These are phyloP conservation scores for Aspergillus homomorphus DNA, from an alignment of 495 filamentous ascomycete genomes.

Conservation along the genomic window DNA sequence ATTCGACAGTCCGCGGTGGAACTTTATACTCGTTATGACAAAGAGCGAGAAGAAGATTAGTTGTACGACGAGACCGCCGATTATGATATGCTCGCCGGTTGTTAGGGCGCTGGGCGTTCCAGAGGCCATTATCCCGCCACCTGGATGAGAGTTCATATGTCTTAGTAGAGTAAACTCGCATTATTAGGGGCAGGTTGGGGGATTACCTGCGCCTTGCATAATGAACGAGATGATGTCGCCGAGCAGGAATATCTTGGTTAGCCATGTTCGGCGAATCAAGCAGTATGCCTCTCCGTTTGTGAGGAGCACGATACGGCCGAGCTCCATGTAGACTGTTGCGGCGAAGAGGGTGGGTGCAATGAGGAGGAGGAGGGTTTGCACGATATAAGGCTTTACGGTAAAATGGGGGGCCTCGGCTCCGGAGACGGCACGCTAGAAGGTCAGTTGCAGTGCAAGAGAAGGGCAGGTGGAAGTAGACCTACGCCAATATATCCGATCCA, in stretches of 20 bases:
- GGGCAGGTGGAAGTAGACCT: no score
- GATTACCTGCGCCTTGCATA: neutral
- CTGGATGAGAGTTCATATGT: no score
- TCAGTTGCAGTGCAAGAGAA: no score
- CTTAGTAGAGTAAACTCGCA: no score
- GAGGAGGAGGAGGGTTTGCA: neutral
- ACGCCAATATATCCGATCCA: no score
- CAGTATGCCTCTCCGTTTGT: slow-evolving; percentile 34
- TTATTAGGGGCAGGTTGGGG: no score
- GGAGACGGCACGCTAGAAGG: no score
- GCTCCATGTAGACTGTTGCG: slow-evolving; percentile 53
- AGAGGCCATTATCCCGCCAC: neutral
- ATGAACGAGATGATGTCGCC: slow-evolving; percentile 22
- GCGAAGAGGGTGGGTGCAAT: slow-evolving; percentile 38
- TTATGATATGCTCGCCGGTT: slow-evolving; percentile 28
- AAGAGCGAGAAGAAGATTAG: slow-evolving; percentile 48
- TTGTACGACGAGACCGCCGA: slow-evolving; percentile 42
- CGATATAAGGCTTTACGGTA: neutral
- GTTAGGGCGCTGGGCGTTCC: neutral
- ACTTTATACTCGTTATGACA: slow-evolving; percentile 34
- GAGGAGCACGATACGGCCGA: slow-evolving; percentile 43
- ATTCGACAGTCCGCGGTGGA: slow-evolving; percentile 33
- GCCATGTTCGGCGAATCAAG: slow-evolving; percentile 3
- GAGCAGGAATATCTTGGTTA: slow-evolving; percentile 26
- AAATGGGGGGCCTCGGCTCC: neutral